Conservation (phyloP, 2,329 filamentous ascomycete genomes). For the Sarocladium kiliense region DNA sequence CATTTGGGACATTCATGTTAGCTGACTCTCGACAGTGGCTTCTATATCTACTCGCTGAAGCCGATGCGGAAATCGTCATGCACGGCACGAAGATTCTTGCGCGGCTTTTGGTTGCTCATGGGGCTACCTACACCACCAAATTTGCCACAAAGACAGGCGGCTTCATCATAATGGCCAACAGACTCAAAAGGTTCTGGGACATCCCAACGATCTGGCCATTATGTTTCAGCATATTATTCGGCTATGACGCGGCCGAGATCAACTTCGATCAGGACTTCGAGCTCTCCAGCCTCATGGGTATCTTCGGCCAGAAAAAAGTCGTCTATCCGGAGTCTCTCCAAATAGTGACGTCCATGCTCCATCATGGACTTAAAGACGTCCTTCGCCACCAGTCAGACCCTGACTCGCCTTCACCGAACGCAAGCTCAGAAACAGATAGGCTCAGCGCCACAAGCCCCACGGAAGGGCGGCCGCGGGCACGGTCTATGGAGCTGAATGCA, state of each 20-base stretch:
- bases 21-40: constrained; percentile 60
- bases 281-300: constrained; percentile 65
- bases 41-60: constrained; percentile 82
- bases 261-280: constrained; percentile 71
- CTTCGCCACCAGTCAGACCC: constrained; percentile 57
- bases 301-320: constrained; percentile 66
- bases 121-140: constrained; percentile 74
- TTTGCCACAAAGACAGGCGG: constrained; percentile 81
- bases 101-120: constrained; percentile 77
- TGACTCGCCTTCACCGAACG: constrained; percentile 39
- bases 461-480: constrained; percentile 38
- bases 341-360: constrained; percentile 81
- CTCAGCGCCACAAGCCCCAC: constrained; percentile 5
- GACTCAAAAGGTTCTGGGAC: constrained; percentile 85
- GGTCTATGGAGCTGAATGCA: constrained; percentile 63
- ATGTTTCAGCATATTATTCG: constrained; percentile 84
- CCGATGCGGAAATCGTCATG: constrained; percentile 76
- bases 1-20: not conserved
- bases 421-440: constrained; percentile 10
- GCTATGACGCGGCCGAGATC: constrained; percentile 69
- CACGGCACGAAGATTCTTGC: constrained; percentile 79
- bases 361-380: constrained; percentile 72
- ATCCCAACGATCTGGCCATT: constrained; percentile 80
- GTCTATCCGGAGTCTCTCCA: constrained; percentile 72
- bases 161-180: constrained; percentile 77